These are phyloP conservation scores for Paralagenidium karlingii DNA, from an alignment of 352 stramenopile species.

Conservation along the genomic window DNA sequence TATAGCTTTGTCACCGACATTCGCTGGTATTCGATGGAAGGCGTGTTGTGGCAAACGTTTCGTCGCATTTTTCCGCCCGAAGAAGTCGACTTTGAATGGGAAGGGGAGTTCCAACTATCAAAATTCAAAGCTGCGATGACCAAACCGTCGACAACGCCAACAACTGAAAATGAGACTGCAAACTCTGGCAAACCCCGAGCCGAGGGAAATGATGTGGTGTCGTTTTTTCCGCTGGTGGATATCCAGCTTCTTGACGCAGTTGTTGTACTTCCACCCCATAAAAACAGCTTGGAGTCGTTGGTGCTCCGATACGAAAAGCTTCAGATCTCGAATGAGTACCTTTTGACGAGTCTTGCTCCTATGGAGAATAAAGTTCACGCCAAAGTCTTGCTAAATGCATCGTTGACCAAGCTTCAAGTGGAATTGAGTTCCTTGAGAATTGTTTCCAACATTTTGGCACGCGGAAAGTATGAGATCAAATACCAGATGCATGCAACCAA, in stretches of 20 bases:
- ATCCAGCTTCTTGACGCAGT: constrained; percentile 53
- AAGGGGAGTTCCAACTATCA: constrained; percentile 55
- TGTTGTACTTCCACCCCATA: constrained; percentile 66
- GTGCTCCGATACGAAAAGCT: constrained; percentile 61
- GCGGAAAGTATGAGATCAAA: too few species aligned
- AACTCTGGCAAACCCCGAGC: constrained; percentile 1
- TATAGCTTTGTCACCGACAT: constrained; percentile 77
- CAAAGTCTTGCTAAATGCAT: constrained; percentile 78
- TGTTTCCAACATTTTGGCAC: constrained; percentile 67
- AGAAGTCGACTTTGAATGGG: constrained; percentile 48
- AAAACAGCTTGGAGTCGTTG: constrained; percentile 60
- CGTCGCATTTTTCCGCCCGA: constrained; percentile 45
- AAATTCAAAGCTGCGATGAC: constrained; percentile 10
- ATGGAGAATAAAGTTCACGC: constrained; percentile 69
- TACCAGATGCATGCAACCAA: constrained; percentile 16
- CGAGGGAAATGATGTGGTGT: constrained; percentile 42
- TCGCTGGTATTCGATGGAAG: constrained; percentile 56
- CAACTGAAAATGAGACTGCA: background rate
- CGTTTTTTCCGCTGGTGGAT: constrained; percentile 68
- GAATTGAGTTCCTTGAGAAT: constrained; percentile 51
- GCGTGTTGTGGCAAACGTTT: constrained; percentile 45
- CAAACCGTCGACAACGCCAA: background rate
- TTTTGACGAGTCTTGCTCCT: constrained; percentile 37
- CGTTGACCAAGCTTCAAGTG: constrained; percentile 54
- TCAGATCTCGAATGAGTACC: constrained; percentile 42